Percentiles rank a stretch among this genome's conserved stretches.
phyloP scores from a whole-genome alignment of 192 early-diverging fungal genomes.

The Umbelopsis sp. region DNA sequence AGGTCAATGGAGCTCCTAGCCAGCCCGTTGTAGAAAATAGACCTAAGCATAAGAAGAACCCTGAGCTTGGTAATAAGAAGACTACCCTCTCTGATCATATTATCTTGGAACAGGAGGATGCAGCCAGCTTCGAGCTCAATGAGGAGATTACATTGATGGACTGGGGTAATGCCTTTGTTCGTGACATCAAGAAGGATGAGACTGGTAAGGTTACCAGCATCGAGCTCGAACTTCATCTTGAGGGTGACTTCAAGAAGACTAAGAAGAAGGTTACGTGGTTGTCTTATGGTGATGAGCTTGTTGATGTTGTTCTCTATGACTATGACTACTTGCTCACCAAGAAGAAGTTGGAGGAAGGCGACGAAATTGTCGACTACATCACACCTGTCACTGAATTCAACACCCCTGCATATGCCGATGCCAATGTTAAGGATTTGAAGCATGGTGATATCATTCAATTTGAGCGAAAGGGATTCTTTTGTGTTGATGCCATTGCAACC shows the following conservation, averaged over 20 bases:
- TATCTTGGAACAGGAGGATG: constrained; percentile 87
- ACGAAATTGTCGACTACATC: constrained; percentile 78
- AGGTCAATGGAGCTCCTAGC: constrained; percentile 61
- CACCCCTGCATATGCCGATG: constrained; percentile 63
- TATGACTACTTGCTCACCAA: constrained; percentile 99
- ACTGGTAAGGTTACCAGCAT: constrained; percentile 57
- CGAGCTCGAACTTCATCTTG: constrained; percentile 79
- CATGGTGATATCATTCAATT: constrained; percentile 91
- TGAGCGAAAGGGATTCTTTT: constrained; percentile 95
- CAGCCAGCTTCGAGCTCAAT: constrained; percentile 70
- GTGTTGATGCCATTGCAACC: constrained; percentile 71
- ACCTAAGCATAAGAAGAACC: constrained; percentile 97
- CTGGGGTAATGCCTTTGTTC: constrained; percentile 97
- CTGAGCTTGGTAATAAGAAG: constrained; percentile 84
- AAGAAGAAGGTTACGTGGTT: constrained; percentile 99
- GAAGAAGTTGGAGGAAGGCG: constrained; percentile 95
- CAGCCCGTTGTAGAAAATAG: constrained; percentile 61
- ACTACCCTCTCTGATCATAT: constrained; percentile 78
- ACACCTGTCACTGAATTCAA: constrained; percentile 87
- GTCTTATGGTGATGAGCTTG: constrained; percentile 59
- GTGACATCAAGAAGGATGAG: constrained; percentile 66
- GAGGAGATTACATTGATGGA: constrained; percentile 99
- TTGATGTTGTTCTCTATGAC: constrained; percentile 75
- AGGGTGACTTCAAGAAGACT: constrained; percentile 96
- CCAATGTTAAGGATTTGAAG: constrained; percentile 56